Evolutionary conservation across 176 grass and related monocot species (phyloP), one percentile per base, ranked within the genome.

Genomic region (Chloris gayana): DNA sequence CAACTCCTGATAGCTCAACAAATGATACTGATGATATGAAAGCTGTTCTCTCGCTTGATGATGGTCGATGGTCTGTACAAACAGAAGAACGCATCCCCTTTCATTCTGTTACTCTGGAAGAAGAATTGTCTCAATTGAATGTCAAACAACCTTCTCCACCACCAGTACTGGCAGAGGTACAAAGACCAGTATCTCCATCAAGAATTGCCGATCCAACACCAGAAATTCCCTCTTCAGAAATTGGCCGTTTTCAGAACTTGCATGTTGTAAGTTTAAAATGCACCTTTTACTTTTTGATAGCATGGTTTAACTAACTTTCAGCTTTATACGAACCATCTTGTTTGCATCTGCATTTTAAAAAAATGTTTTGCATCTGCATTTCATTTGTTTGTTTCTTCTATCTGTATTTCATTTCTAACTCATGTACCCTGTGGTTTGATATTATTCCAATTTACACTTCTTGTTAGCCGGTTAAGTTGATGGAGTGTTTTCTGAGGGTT

Each of bases 401-500:
- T 83, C 42, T 56, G 25, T 38, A 39, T 83, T 44, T 77, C 57
- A 54, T 82, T 70, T 83, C 57, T 54, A 69, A 70, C 22, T 90
- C 14, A 46, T 80, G 47, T 80, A 87, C 75, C 19, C 26, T 13
- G 34, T 80, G 14, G 13, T 45, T 74, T 72, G 38, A 71, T 64
- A 78, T 63, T 54, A 50, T 74, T 61, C 54, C 50, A 72, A 77
- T 80, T 74, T 70, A 22, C 79, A 41, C 31, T 33, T 66, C 70
- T 71, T 93, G 15, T 64, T 86, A 99, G 97, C 97, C 93, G 44
- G 91, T 99, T 59, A 89, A 96, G 73, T 81, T 99, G 88, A 91
- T 99, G 97, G 97, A 99, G 80, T 89, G 84, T 78, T 99, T 99
- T 93, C 73, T 99, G 65, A 95, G 90, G 82, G 88, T 99, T 78